A percentile compares a stretch with the other conserved stretches of the same genome.
Conservation (phyloP, 257 asterid genomes). For the Penstemon newberryi region DNA sequence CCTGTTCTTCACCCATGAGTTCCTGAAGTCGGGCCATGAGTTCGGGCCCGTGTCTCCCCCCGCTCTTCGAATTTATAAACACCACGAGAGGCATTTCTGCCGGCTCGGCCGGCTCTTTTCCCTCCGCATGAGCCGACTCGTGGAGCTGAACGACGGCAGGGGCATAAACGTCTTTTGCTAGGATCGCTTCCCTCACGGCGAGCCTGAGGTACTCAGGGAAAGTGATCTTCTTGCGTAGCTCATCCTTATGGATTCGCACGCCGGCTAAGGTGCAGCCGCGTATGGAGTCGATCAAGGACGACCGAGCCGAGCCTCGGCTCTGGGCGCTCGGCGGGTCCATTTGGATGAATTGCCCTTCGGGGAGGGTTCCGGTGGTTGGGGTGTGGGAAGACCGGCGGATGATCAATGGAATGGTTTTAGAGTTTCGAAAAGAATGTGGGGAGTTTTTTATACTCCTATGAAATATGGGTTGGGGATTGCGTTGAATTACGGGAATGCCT, state of each 20-base stretch:
- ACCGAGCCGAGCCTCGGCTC: slow-evolving; percentile 53
- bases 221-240: slow-evolving; percentile 60
- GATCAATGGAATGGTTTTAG: too few relatives aligned
- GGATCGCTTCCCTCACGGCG: slow-evolving; percentile 77
- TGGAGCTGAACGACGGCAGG: slow-evolving; percentile 37
- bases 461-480: not conserved
- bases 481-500: slow-evolving; percentile 1
- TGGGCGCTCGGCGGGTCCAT: slow-evolving; percentile 4
- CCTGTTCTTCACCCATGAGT: slow-evolving; percentile 98
- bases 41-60: slow-evolving; percentile 94
- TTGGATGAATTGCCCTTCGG: slow-evolving; percentile 14
- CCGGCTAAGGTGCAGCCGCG: slow-evolving; percentile 75
- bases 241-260: slow-evolving; percentile 59
- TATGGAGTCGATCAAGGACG: slow-evolving; percentile 68
- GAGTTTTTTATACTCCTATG: not conserved
- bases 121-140: slow-evolving; percentile 45
- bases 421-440: not conserved
- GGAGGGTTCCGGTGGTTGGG: not conserved
- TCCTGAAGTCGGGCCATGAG: slow-evolving; percentile 73
- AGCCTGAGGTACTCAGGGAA: slow-evolving; percentile 73
- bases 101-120: slow-evolving; percentile 37
- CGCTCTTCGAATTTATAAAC: slow-evolving; percentile 59
- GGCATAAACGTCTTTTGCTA: slow-evolving; percentile 35
- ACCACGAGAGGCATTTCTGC: slow-evolving; percentile 50
- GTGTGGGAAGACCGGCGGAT: too few relatives aligned